phyloP scores from a whole-genome alignment of 1,284 basidiomycete genomes.

The Mycena citricolor region DNA sequence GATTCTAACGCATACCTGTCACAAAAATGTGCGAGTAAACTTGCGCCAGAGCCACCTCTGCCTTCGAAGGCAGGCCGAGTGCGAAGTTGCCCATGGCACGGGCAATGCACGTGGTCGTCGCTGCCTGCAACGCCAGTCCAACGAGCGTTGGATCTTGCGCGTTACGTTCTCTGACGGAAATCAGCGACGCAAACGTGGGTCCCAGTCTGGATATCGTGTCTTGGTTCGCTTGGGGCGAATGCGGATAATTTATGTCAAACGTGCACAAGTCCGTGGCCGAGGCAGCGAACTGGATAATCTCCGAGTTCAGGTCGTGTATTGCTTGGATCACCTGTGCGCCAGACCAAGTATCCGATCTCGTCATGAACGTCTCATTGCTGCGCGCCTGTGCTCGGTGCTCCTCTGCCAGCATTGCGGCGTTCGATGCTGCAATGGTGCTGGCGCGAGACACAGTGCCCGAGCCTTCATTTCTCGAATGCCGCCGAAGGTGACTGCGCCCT shows the following conservation, averaged over 20 bases:
- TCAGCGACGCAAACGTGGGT: slow-evolving; percentile 53
- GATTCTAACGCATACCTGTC: slow-evolving; percentile 46
- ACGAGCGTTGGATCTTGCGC: slow-evolving; percentile 72
- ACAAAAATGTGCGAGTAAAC: slow-evolving; percentile 64
- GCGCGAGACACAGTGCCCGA: neutral
- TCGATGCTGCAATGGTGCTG: slow-evolving; percentile 23
- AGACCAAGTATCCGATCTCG: slow-evolving; percentile 71
- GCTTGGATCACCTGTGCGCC: slow-evolving; percentile 69
- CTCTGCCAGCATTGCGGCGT: slow-evolving; percentile 36
- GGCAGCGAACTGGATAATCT: slow-evolving; percentile 74
- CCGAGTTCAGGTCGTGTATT: slow-evolving; percentile 75
- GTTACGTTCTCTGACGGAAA: slow-evolving; percentile 58
- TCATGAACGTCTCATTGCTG: slow-evolving; percentile 64
- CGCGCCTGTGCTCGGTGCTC: slow-evolving; percentile 53
- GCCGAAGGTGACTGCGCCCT: slow-evolving; percentile 3
- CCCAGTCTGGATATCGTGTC: slow-evolving; percentile 64
- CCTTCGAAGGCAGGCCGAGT: slow-evolving; percentile 67
- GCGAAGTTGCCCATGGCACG: slow-evolving; percentile 68
- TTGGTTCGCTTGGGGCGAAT: slow-evolving; percentile 48
- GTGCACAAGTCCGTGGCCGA: slow-evolving; percentile 65
- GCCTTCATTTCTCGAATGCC: slow-evolving; percentile 5
- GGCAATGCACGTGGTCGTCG: slow-evolving; percentile 61
- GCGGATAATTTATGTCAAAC: slow-evolving; percentile 41
- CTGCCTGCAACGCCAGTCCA: slow-evolving; percentile 70
- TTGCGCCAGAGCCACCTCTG: slow-evolving; percentile 62